Evolutionary conservation across 208 protist genomes (phyloP).

Genomic region (Tetramitus jugosus): DNA sequence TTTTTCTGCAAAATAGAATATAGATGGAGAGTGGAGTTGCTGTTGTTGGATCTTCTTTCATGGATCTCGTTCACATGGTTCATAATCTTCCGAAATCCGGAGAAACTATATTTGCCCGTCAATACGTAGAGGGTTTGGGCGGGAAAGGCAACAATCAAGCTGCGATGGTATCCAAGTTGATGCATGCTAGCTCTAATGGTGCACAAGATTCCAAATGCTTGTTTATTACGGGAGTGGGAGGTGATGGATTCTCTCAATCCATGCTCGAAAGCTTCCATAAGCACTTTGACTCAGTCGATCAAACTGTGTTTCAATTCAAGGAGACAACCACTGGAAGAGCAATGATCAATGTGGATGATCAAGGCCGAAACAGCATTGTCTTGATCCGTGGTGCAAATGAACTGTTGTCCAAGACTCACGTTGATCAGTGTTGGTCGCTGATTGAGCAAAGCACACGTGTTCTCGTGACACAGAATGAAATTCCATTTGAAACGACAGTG

Average conservation of each 20-base stretch:
- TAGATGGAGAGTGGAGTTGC: too few relatives aligned
- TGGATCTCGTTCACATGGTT: slow-evolving; percentile 35
- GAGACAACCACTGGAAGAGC: background rate
- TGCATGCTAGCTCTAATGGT: too few relatives aligned
- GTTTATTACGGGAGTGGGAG: slow-evolving; percentile 69
- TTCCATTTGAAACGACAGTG: slow-evolving; percentile 69
- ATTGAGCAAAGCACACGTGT: slow-evolving; percentile 14
- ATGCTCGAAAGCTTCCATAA: slow-evolving; percentile 6
- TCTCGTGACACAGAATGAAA: slow-evolving; percentile 80
- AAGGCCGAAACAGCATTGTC: background rate
- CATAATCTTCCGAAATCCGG: slow-evolving; percentile 67
- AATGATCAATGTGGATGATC: background rate
- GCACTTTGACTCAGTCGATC: background rate
- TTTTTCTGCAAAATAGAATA: too few relatives aligned
- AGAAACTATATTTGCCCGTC: slow-evolving; percentile 75
- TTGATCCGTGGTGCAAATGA: background rate
- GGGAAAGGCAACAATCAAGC: slow-evolving; percentile 85
- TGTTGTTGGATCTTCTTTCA: background rate
- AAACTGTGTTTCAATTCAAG: background rate
- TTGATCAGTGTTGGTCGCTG: background rate
- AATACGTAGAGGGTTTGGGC: slow-evolving; percentile 73
- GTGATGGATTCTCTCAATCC: slow-evolving; percentile 39
- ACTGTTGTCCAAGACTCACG: background rate
- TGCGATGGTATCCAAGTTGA: slow-evolving; percentile 65
- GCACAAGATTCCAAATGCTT: slow-evolving; percentile 69